Evolutionary conservation across 2,329 filamentous ascomycete species (phyloP).

Genomic region (Coniochaeta hoffmannii): DNA sequence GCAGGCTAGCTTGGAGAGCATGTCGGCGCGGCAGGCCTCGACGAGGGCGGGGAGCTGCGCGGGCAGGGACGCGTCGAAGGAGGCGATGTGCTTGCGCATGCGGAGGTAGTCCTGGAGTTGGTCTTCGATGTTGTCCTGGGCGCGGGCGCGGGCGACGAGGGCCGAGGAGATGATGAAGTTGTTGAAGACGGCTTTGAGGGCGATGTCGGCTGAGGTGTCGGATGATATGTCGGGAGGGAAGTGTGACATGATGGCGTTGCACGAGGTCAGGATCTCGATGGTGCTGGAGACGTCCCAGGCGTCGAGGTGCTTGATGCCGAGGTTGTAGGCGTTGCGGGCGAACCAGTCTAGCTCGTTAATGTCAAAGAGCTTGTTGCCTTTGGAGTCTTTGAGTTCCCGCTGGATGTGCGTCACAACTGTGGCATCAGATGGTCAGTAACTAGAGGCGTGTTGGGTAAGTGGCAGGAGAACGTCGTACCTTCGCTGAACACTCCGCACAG

Average conservation of each 20-base stretch:
- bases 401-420: constrained; percentile 34
- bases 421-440: constrained; percentile 10
- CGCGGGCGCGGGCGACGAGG: constrained; percentile 43
- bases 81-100: constrained; percentile 51
- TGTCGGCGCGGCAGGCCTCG: constrained; percentile 38
- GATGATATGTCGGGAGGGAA: constrained; percentile 40
- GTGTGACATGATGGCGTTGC: constrained; percentile 41
- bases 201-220: constrained; percentile 37
- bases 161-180: constrained; percentile 57
- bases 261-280: constrained; percentile 47
- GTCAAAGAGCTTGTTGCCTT: constrained; percentile 46
- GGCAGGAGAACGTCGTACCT: constrained; percentile 23
- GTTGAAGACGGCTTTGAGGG: constrained; percentile 58
- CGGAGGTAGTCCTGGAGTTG: constrained; percentile 55
- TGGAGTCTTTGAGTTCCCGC: constrained; percentile 26
- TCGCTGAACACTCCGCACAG: constrained; percentile 44
- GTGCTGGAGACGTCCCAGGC: constrained; percentile 46
- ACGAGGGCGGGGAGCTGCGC: constrained; percentile 30
- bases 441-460: constrained; percentile 3
- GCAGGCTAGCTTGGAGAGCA: constrained; percentile 55
- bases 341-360: constrained; percentile 74
- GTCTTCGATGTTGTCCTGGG: constrained; percentile 38
- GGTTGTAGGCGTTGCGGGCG: constrained; percentile 72
- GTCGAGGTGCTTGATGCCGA: constrained; percentile 55
- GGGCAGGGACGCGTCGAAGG: constrained; percentile 44